These are phyloP conservation scores for Schizophyllum amplum DNA, from an alignment of 1,284 basidiomycete genomes.

Conservation along the genomic window DNA sequence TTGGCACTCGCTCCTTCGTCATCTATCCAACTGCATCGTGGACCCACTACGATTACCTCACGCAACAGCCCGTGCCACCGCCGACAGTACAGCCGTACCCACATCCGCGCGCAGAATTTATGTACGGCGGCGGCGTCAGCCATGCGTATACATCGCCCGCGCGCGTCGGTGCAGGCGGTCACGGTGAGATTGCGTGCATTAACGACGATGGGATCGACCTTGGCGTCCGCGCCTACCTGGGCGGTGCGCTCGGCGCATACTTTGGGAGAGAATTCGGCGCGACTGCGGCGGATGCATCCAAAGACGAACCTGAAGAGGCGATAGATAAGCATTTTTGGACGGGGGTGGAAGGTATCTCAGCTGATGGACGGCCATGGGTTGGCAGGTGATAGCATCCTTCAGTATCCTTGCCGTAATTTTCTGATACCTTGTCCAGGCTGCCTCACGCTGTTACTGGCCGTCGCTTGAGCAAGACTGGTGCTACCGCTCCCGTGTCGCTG, in stretches of 20 bases:
- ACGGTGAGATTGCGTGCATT: constrained; percentile 16
- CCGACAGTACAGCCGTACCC: constrained; percentile 13
- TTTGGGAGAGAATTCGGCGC: constrained; percentile 29
- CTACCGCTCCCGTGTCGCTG: constrained; percentile 6
- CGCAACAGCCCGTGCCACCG: constrained; percentile 44
- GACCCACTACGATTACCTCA: constrained; percentile 59
- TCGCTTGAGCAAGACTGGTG: background rate
- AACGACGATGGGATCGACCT: constrained; percentile 36
- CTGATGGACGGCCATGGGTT: constrained; percentile 48
- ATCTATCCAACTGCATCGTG: constrained; percentile 38
- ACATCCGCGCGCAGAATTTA: constrained; percentile 39
- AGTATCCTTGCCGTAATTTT: background rate
- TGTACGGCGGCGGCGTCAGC: constrained; percentile 51
- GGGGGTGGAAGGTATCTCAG: constrained; percentile 49
- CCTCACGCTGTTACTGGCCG: background rate
- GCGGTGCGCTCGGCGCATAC: constrained; percentile 36
- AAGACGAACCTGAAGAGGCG: constrained; percentile 10
- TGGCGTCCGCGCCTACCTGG: constrained; percentile 35
- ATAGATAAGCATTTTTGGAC: constrained; percentile 45
- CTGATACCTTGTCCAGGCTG: too few relatives aligned
- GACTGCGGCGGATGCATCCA: constrained; percentile 23
- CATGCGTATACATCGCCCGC: constrained; percentile 5
- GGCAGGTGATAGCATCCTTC: constrained; percentile 24
- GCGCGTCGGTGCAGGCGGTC: constrained; percentile 10
- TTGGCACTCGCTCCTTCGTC: constrained; percentile 44